Base-by-base conservation (phyloP, 352 stramenopile species). In the Globisporangium paroecandrum region DNA sequence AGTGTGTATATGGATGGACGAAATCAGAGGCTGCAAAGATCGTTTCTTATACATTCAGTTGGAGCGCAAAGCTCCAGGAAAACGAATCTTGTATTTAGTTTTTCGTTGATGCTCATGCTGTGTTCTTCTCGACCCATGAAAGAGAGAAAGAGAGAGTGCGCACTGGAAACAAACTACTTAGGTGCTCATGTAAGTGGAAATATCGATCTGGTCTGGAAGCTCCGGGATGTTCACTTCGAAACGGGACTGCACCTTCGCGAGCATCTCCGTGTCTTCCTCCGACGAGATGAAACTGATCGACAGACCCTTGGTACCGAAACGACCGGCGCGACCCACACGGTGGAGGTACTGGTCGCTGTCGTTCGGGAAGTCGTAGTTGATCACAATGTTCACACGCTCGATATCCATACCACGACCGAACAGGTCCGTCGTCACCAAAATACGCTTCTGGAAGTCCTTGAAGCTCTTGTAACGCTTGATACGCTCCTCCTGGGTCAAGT, bases 351-450 rank as follows among this genome's bases (percentile, higher is more conserved):
- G 95, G 86, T 99, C 98, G 51, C 87, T 92, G 77, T 96, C 90
- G 67, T 97, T 97, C 65, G 98, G 97, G 85, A 99, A 99, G 79
- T 99, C 98, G 82, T 99, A 99, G 91, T 99, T 99, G 76, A 99
- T 98, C 49, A 99, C 98, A 71, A 99, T 98, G 88, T 99, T 99
- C 58, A 99, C 98, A 77, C 97, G 95, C 85, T 99, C 97, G 79
- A 99, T 99, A 93, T 99, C 98, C 87, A 99, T 99, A 73, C 98
- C 98, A 86, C 98, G 97, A 59, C 98, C 98, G 76, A 99, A 99
- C 66, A 99, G 86, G 81, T 99, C 97, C 68, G 98, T 99, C 57
- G 98, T 98, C 46, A 99, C 97, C 57, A 99, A 86, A 76, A 99
- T 99, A 78, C 98, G 97, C 76, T 98, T 98, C 83, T 99, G 95